Evolutionary conservation across 257 asterid genomes (phyloP).

Genomic region (Pogostemon cablin): DNA sequence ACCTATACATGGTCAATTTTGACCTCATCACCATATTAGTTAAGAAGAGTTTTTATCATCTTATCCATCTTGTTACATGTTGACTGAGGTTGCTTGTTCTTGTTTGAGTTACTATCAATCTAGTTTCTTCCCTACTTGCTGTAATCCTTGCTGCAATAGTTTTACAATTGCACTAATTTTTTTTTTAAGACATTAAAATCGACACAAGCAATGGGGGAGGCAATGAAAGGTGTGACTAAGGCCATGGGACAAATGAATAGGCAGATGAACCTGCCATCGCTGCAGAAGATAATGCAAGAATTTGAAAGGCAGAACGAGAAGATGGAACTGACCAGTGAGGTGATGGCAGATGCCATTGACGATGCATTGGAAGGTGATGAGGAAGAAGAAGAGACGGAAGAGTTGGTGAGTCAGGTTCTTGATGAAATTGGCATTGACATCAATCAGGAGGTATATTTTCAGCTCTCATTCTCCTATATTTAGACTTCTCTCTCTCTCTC

Average conservation of each 20-base stretch:
- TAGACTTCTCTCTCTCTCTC: not conserved
- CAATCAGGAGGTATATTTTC: slow-evolving; percentile 72
- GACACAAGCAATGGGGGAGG: slow-evolving; percentile 99
- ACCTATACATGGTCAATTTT: slow-evolving; percentile 4
- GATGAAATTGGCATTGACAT: slow-evolving; percentile 96
- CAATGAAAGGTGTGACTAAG: slow-evolving; percentile 98
- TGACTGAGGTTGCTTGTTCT: slow-evolving; percentile 13
- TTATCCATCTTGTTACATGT: not conserved
- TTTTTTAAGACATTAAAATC: slow-evolving; percentile 80
- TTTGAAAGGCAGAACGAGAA: slow-evolving; percentile 94
- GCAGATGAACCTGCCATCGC: slow-evolving; percentile 96
- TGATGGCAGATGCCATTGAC: slow-evolving; percentile 98
- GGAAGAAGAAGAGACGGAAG: slow-evolving; percentile 98
- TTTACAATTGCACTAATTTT: not conserved
- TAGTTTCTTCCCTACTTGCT: not conserved
- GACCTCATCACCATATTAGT: not conserved
- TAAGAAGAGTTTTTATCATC: not conserved
- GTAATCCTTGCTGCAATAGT: not conserved
- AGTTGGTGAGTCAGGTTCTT: slow-evolving; percentile 92
- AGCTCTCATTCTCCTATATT: not conserved
- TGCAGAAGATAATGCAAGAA: slow-evolving; percentile 98
- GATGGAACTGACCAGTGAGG: slow-evolving; percentile 94
- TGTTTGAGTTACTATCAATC: slow-evolving; percentile 20
- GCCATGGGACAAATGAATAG: slow-evolving; percentile 99
- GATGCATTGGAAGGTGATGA: slow-evolving; percentile 99